Evolutionary conservation across 2,329 filamentous ascomycete species (phyloP), one percentile per base, ranked within the genome.

Genomic region (Aspergillus ruber): DNA sequence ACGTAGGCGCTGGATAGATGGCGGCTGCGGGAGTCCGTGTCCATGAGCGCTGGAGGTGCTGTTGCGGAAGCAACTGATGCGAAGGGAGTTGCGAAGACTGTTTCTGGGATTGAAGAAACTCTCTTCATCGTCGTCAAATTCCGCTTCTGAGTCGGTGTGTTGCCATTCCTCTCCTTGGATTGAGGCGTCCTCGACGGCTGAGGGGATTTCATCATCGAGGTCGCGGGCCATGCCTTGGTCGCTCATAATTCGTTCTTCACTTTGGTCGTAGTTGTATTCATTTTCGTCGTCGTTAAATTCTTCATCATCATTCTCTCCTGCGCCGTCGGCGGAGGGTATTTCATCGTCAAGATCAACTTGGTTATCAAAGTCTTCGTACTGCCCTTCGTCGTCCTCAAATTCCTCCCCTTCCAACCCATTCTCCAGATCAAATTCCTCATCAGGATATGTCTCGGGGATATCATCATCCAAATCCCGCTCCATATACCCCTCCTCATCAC

Each of bases 111-210:
- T 57, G 3, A 55, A 43, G 32, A 62, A 53, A 43, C 55, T 57
- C 17, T 68, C 66, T 13, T 69, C 65, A 7, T 73, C 67, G 8
- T 72, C 70, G 43, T 71, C 71, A 51, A 75, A 78, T 44, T 83
- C 82, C 7, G 76, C 84, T 55, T 88, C 85, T 2, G 84, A 85
- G 67, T 89, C 86, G 7, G 86, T 89, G 62, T 89, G 85, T 71
- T 90, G 85, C 70, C 88, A 89, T 56, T 80, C 79, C 21, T 70
- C 75, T 20, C 75, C 80, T 58, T 81, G 79, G 23, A 61, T 65
- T 8, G 50, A 59, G 5, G 51, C 63, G 36, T 62, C 56, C 32
- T 68, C 68, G 8, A 76, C 82, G 50, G 63, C 64, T 49, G 86
- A 83, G 17, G 84, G 84, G 32, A 88, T 79, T 50, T 85, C 83